Conservation (phyloP, 352 stramenopile genomes). For the Phytophthora niederhauseri region DNA sequence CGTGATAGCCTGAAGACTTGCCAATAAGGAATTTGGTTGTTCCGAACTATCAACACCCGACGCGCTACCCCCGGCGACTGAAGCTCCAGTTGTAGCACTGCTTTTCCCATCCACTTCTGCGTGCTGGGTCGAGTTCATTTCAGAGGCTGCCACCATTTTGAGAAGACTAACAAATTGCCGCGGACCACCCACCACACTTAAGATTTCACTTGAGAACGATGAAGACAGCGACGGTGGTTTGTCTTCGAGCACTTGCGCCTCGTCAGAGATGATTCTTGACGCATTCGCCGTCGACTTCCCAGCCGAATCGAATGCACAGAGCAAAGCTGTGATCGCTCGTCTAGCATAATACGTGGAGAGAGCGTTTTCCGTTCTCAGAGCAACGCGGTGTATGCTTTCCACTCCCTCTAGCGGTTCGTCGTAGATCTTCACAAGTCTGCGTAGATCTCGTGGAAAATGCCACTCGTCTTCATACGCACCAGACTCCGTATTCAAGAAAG, state of each 20-base stretch:
- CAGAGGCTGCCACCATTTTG: conserved; percentile 81
- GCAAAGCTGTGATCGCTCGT: conserved; percentile 48
- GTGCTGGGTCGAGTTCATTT: conserved; percentile 59
- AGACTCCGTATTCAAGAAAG: conserved; percentile 87
- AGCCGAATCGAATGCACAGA: conserved; percentile 31
- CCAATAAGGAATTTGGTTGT: conserved; percentile 50
- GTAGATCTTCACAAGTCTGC: conserved; percentile 82
- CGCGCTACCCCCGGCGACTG: neutral
- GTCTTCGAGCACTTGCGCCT: conserved; percentile 19
- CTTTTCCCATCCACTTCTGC: conserved; percentile 15
- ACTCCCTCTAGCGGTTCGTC: conserved; percentile 73
- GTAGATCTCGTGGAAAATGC: conserved; percentile 73
- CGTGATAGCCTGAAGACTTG: conserved; percentile 56
- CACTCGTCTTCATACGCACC: conserved; percentile 88
- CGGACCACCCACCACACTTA: conserved; percentile 64
- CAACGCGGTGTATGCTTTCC: conserved; percentile 78
- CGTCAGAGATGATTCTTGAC: neutral
- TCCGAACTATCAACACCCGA: conserved; percentile 22
- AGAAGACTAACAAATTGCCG: conserved; percentile 81
- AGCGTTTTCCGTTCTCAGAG: conserved; percentile 77
- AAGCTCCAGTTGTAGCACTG: neutral
- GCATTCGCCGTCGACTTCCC: neutral
- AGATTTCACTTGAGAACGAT: conserved; percentile 44
- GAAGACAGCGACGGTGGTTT: conserved; percentile 12
- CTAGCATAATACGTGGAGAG: conserved; percentile 86